phyloP scores from a whole-genome alignment of 148 eudicot species.

The Selenicereus undatus region DNA sequence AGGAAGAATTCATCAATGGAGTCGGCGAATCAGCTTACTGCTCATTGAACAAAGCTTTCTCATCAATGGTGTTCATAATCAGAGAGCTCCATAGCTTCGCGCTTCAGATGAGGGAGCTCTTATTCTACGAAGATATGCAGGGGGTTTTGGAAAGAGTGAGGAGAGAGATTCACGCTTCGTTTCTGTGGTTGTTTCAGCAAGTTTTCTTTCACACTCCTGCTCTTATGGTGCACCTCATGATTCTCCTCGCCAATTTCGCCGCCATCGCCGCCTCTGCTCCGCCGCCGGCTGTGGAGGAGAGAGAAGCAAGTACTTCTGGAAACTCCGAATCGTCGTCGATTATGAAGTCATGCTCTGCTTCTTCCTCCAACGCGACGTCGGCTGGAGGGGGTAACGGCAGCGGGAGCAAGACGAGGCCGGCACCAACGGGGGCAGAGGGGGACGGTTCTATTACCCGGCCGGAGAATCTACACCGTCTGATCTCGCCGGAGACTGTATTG shows the following conservation, averaged over 20 bases:
- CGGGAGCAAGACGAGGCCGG: constrained; percentile 45
- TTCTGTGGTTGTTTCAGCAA: constrained; percentile 88
- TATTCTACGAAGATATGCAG: constrained; percentile 66
- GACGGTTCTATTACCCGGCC: constrained; percentile 41
- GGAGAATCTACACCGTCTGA: constrained; percentile 23
- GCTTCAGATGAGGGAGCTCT: constrained; percentile 57
- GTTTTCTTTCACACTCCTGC: constrained; percentile 82
- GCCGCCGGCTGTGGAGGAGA: constrained; percentile 16
- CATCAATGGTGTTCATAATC: constrained; percentile 88
- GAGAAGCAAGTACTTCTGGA: neutral
- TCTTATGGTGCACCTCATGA: constrained; percentile 82
- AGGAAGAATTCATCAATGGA: constrained; percentile 32
- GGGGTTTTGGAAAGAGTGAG: constrained; percentile 65
- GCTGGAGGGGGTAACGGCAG: constrained; percentile 60
- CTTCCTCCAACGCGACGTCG: constrained; percentile 35
- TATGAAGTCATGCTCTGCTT: constrained; percentile 24
- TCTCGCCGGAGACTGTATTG: constrained; percentile 35
- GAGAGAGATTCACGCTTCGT: constrained; percentile 71
- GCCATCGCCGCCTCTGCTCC: constrained; percentile 38
- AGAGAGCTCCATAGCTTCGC: constrained; percentile 66
- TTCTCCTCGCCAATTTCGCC: constrained; percentile 74
- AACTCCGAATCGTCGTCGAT: constrained; percentile 20
- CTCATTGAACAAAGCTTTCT: constrained; percentile 71
- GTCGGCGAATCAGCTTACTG: constrained; percentile 48
- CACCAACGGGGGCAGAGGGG: constrained; percentile 60